Evolutionary conservation across 2,329 filamentous ascomycete species (phyloP).

Genomic region (Teratosphaeria zuluensis): DNA sequence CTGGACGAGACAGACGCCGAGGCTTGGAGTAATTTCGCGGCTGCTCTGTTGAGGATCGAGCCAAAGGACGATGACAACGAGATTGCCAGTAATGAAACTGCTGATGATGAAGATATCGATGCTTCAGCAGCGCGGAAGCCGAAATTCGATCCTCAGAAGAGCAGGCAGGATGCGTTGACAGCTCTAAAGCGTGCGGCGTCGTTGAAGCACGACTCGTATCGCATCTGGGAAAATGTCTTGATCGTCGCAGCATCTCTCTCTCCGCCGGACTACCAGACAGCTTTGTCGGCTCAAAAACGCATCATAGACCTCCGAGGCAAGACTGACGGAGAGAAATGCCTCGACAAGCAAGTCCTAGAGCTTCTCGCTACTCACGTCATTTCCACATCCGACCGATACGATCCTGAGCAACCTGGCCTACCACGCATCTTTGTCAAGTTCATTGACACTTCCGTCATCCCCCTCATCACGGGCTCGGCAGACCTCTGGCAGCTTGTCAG

Average conservation of each 20-base stretch:
- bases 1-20: slow-evolving; percentile 82
- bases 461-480: slow-evolving; percentile 71
- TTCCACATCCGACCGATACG: slow-evolving; percentile 33
- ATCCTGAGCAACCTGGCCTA: slow-evolving; percentile 37
- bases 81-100: slow-evolving; percentile 4
- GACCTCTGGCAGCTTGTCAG: slow-evolving; percentile 69
- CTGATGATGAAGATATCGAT: slow-evolving; percentile 28
- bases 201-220: slow-evolving; percentile 75
- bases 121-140: slow-evolving; percentile 11
- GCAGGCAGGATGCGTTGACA: slow-evolving; percentile 59
- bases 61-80: slow-evolving; percentile 10
- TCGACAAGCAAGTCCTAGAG: slow-evolving; percentile 65
- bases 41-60: slow-evolving; percentile 51
- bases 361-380: slow-evolving; percentile 64
- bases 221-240: slow-evolving; percentile 95
- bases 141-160: slow-evolving; percentile 38
- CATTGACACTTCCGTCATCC: slow-evolving; percentile 64
- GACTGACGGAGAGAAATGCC: slow-evolving; percentile 60
- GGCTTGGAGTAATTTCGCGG: slow-evolving; percentile 90
- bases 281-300: slow-evolving; percentile 63
- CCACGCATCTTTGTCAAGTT: slow-evolving; percentile 58
- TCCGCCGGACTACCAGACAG: slow-evolving; percentile 65
- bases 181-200: slow-evolving; percentile 82
- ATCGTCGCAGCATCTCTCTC: slow-evolving; percentile 70
- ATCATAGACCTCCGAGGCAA: slow-evolving; percentile 63